Conservation (phyloP, 2,329 filamentous ascomycete species). For the Dactylellina haptotyla region DNA sequence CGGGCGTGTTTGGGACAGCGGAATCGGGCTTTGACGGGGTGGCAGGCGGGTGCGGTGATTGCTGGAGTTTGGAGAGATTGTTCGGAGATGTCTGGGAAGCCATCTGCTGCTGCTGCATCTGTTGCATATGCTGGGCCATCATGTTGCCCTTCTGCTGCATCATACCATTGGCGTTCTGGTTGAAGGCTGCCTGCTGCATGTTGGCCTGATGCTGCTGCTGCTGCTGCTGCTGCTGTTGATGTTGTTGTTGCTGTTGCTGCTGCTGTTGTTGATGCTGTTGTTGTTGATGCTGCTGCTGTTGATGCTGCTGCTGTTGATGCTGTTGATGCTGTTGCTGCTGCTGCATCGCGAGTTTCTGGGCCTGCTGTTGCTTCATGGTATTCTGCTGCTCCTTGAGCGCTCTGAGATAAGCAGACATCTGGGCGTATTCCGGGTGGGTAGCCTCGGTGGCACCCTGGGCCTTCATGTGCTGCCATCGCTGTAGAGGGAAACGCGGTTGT, state of each 20-base stretch:
- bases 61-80: slow-evolving; percentile 41
- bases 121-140: background rate
- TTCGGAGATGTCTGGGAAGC: slow-evolving; percentile 31
- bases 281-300: slow-evolving; percentile 64
- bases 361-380: slow-evolving; percentile 74
- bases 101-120: too few species aligned
- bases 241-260: slow-evolving; percentile 69
- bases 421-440: slow-evolving; percentile 78
- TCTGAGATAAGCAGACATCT: slow-evolving; percentile 56
- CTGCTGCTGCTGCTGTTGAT: slow-evolving; percentile 66
- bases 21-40: slow-evolving; percentile 42
- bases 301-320: slow-evolving; percentile 63
- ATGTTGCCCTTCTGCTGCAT: slow-evolving; percentile 46
- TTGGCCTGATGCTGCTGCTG: slow-evolving; percentile 59
- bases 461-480: slow-evolving; percentile 94
- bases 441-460: slow-evolving; percentile 79
- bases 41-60: slow-evolving; percentile 33
- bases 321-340: slow-evolving; percentile 68
- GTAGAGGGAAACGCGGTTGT: slow-evolving; percentile 15
- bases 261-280: slow-evolving; percentile 69
- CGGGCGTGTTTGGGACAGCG: background rate
- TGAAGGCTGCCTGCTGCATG: background rate
- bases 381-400: slow-evolving; percentile 78
- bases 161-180: slow-evolving; percentile 60
- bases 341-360: slow-evolving; percentile 67